These are phyloP conservation scores for Cucurbita moschata DNA, from an alignment of 306 rosid species.

Conservation along the genomic window DNA sequence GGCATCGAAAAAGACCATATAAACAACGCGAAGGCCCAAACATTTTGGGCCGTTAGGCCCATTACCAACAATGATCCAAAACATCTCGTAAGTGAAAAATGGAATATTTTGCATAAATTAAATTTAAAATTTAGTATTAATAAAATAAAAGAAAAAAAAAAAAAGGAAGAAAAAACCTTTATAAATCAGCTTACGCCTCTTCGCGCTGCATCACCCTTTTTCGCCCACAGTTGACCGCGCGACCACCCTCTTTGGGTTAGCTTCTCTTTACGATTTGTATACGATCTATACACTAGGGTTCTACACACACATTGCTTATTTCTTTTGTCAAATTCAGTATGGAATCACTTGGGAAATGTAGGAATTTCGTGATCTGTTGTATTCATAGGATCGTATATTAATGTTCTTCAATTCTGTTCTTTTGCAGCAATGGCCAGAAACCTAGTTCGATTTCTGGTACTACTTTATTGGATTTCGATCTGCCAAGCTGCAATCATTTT, in stretches of 20 bases:
- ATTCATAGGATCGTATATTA: not conserved
- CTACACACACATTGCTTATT: not conserved
- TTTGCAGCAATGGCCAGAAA: constrained; percentile 68
- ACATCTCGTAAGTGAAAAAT: too few species aligned
- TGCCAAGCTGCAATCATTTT: constrained; percentile 34
- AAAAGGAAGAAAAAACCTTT: not conserved
- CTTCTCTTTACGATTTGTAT: not conserved
- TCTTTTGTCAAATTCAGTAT: not conserved
- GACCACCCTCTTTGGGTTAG: not conserved
- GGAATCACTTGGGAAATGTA: not conserved
- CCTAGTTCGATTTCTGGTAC: constrained; percentile 37
- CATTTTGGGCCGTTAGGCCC: too few species aligned
- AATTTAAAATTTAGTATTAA: too few species aligned
- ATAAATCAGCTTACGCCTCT: not conserved
- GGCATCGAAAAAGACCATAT: too few species aligned
- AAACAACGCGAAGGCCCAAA: too few species aligned
- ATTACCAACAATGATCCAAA: too few species aligned
- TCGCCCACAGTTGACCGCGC: not conserved
- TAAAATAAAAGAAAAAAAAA: too few species aligned
- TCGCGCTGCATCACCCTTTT: not conserved
- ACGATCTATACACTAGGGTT: not conserved
- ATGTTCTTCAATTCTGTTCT: not conserved
- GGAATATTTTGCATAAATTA: too few species aligned
- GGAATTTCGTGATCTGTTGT: not conserved
- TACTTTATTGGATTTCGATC: constrained; percentile 34